phyloP scores from a whole-genome alignment of 2,329 filamentous ascomycete species.

The Stenocarpella maydis region DNA sequence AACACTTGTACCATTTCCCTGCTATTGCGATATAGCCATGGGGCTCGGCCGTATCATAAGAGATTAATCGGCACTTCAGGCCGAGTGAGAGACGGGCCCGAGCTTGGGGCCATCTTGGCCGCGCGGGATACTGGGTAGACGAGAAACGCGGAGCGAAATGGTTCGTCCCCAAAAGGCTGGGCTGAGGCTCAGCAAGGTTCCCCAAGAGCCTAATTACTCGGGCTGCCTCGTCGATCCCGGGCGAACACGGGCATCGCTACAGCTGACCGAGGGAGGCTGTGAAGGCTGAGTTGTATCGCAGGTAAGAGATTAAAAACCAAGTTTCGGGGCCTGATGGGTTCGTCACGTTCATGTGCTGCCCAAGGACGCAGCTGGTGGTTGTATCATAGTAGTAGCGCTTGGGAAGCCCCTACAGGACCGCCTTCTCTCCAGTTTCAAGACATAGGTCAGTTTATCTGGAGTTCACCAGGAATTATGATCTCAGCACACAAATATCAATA shows the following conservation, averaged over 20 bases:
- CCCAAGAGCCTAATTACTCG: slow-evolving; percentile 6
- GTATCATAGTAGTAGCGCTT: not conserved
- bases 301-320: not conserved
- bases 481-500: not conserved
- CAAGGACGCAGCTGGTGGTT: not conserved
- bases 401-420: not conserved
- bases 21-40: slow-evolving; percentile 1
- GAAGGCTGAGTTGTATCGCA: slow-evolving; percentile 9
- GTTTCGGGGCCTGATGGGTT: not conserved
- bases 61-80: not conserved
- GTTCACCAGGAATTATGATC: not conserved
- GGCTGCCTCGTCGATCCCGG: slow-evolving; percentile 5
- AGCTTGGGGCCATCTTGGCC: slow-evolving; percentile 5
- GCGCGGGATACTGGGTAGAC: not conserved
- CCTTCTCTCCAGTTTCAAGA: not conserved
- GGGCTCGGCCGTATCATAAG: slow-evolving; percentile 8
- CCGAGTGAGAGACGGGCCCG: slow-evolving; percentile 5
- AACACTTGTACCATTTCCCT: slow-evolving; percentile 13
- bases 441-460: not conserved
- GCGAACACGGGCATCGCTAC: slow-evolving; percentile 3
- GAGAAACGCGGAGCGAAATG: slow-evolving; percentile 27
- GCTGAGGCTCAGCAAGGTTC: slow-evolving; percentile 20
- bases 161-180: slow-evolving; percentile 24
- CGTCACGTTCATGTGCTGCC: not conserved
- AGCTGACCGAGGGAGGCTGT: slow-evolving; percentile 15